Evolutionary conservation across 2,329 filamentous ascomycete species (phyloP).

Genomic region (Verticillium albo-atrum): DNA sequence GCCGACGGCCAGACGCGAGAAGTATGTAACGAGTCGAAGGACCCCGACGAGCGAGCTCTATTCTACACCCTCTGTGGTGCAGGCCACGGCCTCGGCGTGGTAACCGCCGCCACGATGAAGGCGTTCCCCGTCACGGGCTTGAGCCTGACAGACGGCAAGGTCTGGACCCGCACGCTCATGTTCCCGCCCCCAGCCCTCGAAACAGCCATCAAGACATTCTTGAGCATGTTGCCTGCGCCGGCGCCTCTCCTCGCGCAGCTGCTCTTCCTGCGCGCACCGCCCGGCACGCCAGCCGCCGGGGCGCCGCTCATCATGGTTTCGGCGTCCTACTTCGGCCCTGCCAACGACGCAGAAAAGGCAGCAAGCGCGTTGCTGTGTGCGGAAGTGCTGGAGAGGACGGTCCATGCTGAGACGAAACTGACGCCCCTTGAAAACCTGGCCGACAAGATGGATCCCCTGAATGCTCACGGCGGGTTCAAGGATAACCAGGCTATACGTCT

Average conservation of each 20-base stretch:
- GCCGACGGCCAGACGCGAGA: constrained; percentile 5
- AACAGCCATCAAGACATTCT: constrained; percentile 15
- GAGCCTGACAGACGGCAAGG: constrained; percentile 18
- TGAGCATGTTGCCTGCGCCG: constrained; percentile 11
- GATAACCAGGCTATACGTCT: constrained; percentile 17
- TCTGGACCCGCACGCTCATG: constrained; percentile 25
- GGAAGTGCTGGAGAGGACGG: constrained; percentile 10
- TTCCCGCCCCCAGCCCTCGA: constrained; percentile 19
- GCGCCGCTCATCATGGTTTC: constrained; percentile 21
- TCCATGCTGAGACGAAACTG: constrained; percentile 16
- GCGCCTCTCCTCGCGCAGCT: constrained; percentile 14
- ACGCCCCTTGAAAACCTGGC: constrained; percentile 17
- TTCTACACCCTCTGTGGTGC: constrained; percentile 27
- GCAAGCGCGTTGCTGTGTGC: constrained; percentile 12
- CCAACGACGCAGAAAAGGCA: constrained; percentile 16
- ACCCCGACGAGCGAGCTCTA: constrained; percentile 17
- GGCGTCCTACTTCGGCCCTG: constrained; percentile 17
- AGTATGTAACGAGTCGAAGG: constrained; percentile 11
- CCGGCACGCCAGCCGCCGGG: constrained; percentile 20
- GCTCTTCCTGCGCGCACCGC: constrained; percentile 21
- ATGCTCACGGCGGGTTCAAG: constrained; percentile 24
- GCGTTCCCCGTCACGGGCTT: constrained; percentile 18
- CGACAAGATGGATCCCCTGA: constrained; percentile 13
- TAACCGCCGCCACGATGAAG: constrained; percentile 21
- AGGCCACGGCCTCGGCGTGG: constrained; percentile 27